These are phyloP conservation scores for Fomitopsis betulina DNA, from an alignment of 1,284 basidiomycete genomes.

Conservation along the genomic window DNA sequence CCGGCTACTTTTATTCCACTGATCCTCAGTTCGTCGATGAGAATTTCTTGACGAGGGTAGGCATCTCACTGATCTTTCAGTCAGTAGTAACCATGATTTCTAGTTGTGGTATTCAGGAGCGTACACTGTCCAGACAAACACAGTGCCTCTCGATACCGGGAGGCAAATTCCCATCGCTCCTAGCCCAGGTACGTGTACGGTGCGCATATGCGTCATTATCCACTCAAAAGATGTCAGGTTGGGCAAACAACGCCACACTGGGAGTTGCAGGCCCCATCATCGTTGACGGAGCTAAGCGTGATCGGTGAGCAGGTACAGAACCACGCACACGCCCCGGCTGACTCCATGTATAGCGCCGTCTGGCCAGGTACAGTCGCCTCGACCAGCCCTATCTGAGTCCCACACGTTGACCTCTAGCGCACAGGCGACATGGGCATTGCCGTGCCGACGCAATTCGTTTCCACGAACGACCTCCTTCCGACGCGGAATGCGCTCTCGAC, in stretches of 20 bases:
- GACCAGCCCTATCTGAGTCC: not conserved
- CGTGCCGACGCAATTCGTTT: conserved; percentile 56
- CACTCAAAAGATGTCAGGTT: conserved; percentile 30
- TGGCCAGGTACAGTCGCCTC: conserved; percentile 41
- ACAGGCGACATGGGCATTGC: conserved; percentile 60
- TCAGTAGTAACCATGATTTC: no score
- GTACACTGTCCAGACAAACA: conserved; percentile 59
- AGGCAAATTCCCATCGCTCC: conserved; percentile 43
- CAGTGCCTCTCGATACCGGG: conserved; percentile 48
- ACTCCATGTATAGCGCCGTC: conserved; percentile 36
- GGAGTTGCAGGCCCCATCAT: conserved; percentile 58
- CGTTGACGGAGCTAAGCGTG: conserved; percentile 59
- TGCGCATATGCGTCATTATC: not conserved
- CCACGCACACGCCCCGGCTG: not conserved
- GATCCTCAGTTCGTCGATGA: conserved; percentile 43
- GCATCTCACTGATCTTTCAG: not conserved
- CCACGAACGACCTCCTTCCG: conserved; percentile 52
- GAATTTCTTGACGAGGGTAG: conserved; percentile 48
- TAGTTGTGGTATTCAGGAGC: conserved; percentile 61
- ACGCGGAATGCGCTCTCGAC: conserved; percentile 53
- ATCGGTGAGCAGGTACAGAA: conserved; percentile 33
- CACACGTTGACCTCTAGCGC: not conserved
- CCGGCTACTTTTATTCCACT: conserved; percentile 50
- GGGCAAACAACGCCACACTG: conserved; percentile 52
- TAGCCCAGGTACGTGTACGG: conserved; percentile 25